Conservation (phyloP, 768 basidiomycete species). For the Tricholomella constricta region DNA sequence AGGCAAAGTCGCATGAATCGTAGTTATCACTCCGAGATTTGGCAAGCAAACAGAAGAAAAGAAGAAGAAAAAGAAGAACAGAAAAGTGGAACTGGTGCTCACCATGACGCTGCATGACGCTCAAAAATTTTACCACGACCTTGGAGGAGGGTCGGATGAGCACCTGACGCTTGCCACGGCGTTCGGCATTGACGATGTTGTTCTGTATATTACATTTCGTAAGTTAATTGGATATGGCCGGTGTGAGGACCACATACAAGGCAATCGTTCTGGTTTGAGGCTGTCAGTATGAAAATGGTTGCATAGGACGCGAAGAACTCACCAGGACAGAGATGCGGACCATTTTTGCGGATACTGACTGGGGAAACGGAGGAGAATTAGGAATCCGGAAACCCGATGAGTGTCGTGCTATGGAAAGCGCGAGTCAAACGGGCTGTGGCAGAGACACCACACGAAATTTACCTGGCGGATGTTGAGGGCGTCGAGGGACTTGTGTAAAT, state of each 20-base stretch:
- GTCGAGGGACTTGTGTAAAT: no score
- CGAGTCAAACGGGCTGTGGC: conserved; percentile 70
- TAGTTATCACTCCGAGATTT: conserved; percentile 84
- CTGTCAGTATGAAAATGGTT: conserved; percentile 1
- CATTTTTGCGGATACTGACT: conserved; percentile 53
- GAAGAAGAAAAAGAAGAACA: conserved; percentile 5
- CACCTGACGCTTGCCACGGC: conserved; percentile 99
- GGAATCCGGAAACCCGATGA: conserved; percentile 62
- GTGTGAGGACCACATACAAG: conserved; percentile 35
- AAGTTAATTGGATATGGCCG: no score
- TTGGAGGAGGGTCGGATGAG: conserved; percentile 97
- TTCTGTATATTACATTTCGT: conserved; percentile 56
- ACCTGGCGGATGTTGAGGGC: no score
- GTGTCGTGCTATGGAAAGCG: conserved; percentile 81
- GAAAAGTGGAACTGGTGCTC: conserved; percentile 39
- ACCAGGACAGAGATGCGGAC: conserved; percentile 87
- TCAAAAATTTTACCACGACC: conserved; percentile 96
- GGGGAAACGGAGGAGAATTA: conserved; percentile 30
- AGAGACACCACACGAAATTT: no score
- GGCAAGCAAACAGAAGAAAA: no score
- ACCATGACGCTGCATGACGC: conserved; percentile 99
- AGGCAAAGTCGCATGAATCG: conserved; percentile 60
- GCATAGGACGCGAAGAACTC: conserved; percentile 39
- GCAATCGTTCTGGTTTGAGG: conserved; percentile 45
- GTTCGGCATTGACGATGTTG: conserved; percentile 99